phyloP scores from a whole-genome alignment of 805 yeast genomes.

The Metschnikowia corniflorae region DNA sequence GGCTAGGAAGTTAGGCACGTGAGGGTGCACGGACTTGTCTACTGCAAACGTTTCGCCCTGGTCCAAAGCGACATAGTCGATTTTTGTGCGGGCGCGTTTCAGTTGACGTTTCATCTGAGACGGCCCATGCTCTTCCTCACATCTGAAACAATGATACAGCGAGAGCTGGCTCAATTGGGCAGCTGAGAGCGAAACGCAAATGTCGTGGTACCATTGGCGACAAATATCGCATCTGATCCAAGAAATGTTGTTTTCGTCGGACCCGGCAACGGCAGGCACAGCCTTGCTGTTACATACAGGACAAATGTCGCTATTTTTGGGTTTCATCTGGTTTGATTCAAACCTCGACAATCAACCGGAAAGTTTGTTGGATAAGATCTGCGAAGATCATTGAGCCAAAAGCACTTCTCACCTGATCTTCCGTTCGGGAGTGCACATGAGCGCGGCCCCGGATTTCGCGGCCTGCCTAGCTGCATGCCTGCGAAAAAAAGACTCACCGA shows the following conservation, averaged over 20 bases:
- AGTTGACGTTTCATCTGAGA: conserved; percentile 51
- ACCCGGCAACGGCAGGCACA: conserved; percentile 1
- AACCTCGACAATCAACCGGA: too few relatives aligned
- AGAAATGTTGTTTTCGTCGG: conserved; percentile 6
- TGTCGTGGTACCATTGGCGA: conserved; percentile 51
- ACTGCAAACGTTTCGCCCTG: conserved; percentile 60
- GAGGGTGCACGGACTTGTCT: conserved; percentile 49
- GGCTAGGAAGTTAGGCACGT: conserved; percentile 31
- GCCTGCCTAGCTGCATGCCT: too few relatives aligned
- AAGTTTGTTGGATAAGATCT: too few relatives aligned
- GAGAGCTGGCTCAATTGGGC: conserved; percentile 36
- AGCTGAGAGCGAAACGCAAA: conserved; percentile 33
- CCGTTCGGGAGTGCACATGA: too few relatives aligned
- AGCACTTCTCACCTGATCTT: too few relatives aligned
- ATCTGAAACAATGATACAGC: conserved; percentile 53
- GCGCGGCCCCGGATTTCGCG: too few relatives aligned
- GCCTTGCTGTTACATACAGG: conserved; percentile 11
- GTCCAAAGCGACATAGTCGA: conserved; percentile 78
- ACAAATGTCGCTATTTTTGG: conserved; percentile 7
- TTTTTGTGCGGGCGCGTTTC: conserved; percentile 46
- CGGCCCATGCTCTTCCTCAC: conserved; percentile 46
- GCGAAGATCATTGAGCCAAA: background rate
- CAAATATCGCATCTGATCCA: conserved; percentile 64
- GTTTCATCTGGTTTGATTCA: too few relatives aligned
- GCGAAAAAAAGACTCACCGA: too few relatives aligned